Evolutionary conservation across 2,329 filamentous ascomycete genomes (phyloP).

Genomic region (Colletotrichum sp.): DNA sequence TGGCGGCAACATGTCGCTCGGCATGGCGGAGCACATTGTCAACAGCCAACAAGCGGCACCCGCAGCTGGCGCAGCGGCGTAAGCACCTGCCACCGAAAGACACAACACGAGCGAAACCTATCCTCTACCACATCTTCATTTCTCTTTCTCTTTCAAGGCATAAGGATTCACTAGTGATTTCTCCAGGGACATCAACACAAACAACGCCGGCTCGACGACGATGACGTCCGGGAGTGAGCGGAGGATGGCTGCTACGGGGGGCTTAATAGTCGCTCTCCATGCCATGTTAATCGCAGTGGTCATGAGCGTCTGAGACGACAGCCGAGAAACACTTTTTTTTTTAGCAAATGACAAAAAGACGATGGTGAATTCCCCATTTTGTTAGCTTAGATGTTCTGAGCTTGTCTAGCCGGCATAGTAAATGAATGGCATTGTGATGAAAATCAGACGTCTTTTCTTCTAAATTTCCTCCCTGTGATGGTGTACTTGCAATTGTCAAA

Average conservation of each 20-base stretch:
- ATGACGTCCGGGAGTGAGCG: background rate
- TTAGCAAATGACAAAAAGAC: background rate
- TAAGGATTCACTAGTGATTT: conserved; percentile 14
- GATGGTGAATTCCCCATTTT: background rate
- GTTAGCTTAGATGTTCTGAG: conserved; percentile 6
- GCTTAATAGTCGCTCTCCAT: conserved; percentile 1
- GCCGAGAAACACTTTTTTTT: background rate
- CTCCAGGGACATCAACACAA: conserved; percentile 10
- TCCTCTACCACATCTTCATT: background rate
- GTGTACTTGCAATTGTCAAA: background rate
- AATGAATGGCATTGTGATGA: conserved; percentile 9
- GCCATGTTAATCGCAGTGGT: conserved; percentile 9
- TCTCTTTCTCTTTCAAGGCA: background rate
- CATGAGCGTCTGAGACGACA: conserved; percentile 10
- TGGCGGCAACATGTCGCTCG: conserved; percentile 58
- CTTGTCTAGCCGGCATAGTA: conserved; percentile 13
- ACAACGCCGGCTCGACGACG: conserved; percentile 10
- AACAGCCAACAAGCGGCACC: conserved; percentile 3
- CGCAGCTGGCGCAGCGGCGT: conserved; percentile 15
- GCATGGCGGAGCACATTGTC: conserved; percentile 43
- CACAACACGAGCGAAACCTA: background rate
- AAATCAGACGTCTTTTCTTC: background rate
- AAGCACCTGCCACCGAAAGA: conserved; percentile 11
- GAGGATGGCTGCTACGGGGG: background rate
- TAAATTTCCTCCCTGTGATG: background rate